Conservation (phyloP, 2,329 filamentous ascomycete genomes). For the Neofusicoccum laricinum region DNA sequence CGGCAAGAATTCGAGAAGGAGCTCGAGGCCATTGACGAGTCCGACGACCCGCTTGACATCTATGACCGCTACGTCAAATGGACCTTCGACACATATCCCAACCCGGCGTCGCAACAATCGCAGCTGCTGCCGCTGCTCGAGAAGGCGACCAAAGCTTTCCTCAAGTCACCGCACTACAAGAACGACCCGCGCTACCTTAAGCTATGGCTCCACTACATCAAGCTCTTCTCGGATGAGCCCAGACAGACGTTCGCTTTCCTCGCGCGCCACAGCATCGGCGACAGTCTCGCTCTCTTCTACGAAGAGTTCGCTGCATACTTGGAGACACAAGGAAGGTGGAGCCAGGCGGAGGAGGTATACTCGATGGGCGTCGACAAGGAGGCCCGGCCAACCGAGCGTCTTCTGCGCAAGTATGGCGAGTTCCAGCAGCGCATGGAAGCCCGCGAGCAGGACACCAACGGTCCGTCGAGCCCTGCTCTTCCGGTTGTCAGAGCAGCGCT, state of each 20-base stretch:
- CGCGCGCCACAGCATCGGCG: constrained; percentile 82
- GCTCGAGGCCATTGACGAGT: constrained; percentile 72
- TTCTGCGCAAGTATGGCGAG: constrained; percentile 87
- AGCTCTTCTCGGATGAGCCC: constrained; percentile 88
- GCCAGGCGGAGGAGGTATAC: constrained; percentile 92
- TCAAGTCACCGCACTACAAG: constrained; percentile 82
- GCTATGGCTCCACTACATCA: constrained; percentile 91
- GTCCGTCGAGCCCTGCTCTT: constrained; percentile 81
- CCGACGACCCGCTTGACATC: constrained; percentile 90
- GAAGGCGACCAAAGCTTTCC: constrained; percentile 86
- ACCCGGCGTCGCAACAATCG: constrained; percentile 88
- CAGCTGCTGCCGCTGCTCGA: constrained; percentile 86
- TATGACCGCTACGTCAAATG: constrained; percentile 97
- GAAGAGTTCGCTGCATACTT: constrained; percentile 96
- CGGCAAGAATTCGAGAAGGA: constrained; percentile 85
- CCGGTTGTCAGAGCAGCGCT: constrained; percentile 80
- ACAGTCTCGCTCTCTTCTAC: constrained; percentile 85
- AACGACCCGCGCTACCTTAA: constrained; percentile 93
- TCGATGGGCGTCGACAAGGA: constrained; percentile 84
- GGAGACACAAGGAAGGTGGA: constrained; percentile 78
- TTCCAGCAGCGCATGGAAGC: constrained; percentile 79
- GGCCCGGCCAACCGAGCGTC: constrained; percentile 74
- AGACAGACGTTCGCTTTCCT: constrained; percentile 91
- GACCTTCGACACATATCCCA: constrained; percentile 92
- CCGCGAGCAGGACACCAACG: constrained; percentile 57